Conservation (phyloP, 164 flowering plant species). For the Nymphaea thermarum region DNA sequence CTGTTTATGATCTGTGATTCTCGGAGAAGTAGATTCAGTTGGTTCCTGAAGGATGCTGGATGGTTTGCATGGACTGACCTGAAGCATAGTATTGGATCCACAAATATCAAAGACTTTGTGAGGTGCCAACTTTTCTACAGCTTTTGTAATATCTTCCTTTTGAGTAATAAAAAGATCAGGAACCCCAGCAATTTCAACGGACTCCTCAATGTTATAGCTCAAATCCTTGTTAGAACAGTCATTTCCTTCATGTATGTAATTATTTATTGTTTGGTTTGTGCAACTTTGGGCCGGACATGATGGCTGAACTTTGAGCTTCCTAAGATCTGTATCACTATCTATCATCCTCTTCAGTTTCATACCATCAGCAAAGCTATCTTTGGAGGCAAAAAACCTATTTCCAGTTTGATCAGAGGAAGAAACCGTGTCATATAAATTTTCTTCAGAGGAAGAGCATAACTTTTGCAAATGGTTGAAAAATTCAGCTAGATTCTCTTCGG, state of each 20-base stretch:
- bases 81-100: slow-evolving; percentile 15
- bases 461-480: slow-evolving; percentile 42
- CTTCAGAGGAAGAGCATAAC: slow-evolving; percentile 31
- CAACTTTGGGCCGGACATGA: no score
- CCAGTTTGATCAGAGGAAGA: no score
- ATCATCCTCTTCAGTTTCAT: no score
- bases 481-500: slow-evolving; percentile 60
- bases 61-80: slow-evolving; percentile 24
- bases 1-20: slow-evolving; percentile 35
- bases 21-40: slow-evolving; percentile 78
- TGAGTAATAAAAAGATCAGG: not conserved
- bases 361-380: no score
- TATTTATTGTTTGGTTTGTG: no score
- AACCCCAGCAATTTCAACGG: slow-evolving; percentile 4
- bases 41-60: slow-evolving; percentile 55
- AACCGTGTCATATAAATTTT: slow-evolving; percentile 10
- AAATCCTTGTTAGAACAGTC: no score
- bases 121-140: not conserved
- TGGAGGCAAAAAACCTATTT: no score
- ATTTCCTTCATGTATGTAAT: no score
- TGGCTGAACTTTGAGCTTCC: no score
- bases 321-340: no score
- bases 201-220: not conserved
- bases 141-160: slow-evolving; percentile 4
- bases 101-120: not conserved